A percentile compares a stretch with the other conserved stretches of the same genome.
Evolutionary conservation across 495 filamentous ascomycete genomes (phyloP).

Genomic region (Penicillium steckii): DNA sequence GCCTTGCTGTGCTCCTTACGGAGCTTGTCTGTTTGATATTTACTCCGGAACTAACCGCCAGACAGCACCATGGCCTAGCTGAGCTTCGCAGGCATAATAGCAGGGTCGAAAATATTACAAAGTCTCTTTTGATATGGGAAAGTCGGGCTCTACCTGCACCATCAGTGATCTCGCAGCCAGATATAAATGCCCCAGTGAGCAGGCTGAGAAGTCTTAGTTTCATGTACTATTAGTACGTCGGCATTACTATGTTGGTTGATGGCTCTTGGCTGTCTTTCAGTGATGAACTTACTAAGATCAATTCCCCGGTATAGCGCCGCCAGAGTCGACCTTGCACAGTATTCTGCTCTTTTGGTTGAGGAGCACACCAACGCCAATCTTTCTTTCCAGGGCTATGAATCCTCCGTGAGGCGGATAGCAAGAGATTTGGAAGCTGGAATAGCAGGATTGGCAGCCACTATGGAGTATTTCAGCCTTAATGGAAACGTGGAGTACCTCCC

Average conservation of each 20-base stretch:
- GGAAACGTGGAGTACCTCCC: slow-evolving; percentile 25
- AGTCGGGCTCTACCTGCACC: slow-evolving; percentile 3
- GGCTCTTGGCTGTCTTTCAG: too few relatives aligned
- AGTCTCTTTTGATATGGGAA: slow-evolving; percentile 24
- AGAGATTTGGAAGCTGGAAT: slow-evolving; percentile 22
- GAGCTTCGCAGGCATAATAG: slow-evolving; percentile 14
- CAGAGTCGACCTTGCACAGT: slow-evolving; percentile 28
- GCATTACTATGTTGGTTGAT: too few relatives aligned
- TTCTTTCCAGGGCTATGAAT: slow-evolving; percentile 15
- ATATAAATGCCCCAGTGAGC: slow-evolving; percentile 31
- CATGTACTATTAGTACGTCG: slow-evolving; percentile 52
- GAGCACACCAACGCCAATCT: slow-evolving; percentile 18
- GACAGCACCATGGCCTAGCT: slow-evolving; percentile 6
- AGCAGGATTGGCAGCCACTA: slow-evolving; percentile 18
- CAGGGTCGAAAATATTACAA: slow-evolving; percentile 15
- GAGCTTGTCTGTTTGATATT: slow-evolving; percentile 45
- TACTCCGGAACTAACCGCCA: slow-evolving; percentile 19
- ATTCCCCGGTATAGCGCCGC: slow-evolving; percentile 17
- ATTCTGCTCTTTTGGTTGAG: slow-evolving; percentile 25
- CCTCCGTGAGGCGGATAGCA: slow-evolving; percentile 14
- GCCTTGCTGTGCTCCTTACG: slow-evolving; percentile 45
- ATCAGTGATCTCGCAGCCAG: neutral
- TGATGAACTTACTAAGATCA: neutral
- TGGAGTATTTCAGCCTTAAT: slow-evolving; percentile 34
- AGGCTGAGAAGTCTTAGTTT: slow-evolving; percentile 45